Evolutionary conservation across 202 grass and related monocot species (phyloP), one percentile per base, ranked within the genome.

Genomic region (Zizania palustris): DNA sequence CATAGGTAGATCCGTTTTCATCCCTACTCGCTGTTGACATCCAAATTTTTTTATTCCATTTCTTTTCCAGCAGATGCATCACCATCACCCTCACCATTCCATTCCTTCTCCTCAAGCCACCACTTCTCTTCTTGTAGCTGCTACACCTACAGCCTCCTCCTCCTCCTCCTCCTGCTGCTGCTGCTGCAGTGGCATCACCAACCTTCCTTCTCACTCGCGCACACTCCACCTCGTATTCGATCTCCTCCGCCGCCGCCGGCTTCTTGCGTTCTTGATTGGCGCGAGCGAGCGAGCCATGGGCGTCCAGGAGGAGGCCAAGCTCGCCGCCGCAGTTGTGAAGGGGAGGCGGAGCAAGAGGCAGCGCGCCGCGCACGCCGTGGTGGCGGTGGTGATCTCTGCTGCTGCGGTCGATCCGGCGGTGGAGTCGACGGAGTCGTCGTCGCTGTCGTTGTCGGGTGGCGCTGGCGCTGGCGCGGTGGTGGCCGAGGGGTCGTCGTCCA

Each of bases 331-430:
- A 13, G 60, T 87, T 2, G 75, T 74, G 39, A 87, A 83, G 80
- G 85, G 85, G 2, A 83, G 83, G 85, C 74, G 85, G 45, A 87
- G 85, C 80, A 87, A 87, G 80, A 43, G 76, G 15, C 64, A 69
- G 54, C 84, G 51, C 51, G 40, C 40, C 44, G 36, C 74, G 76
- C 75, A 84, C 68, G 69, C 83, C 8, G 45, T 62, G 45, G 43
- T 77, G 15, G 43, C 72, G 15, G 60, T 78, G 33, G 68, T 65
- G 71, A 10, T 58, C 19, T 38, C 41, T 7, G 4, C 51, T 4
- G 46, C 81, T 1, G 54, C 85, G 33, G 50, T 34, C 1, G 45
- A 63, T 6, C 45, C 10, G 15, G 50, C 34, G 12, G 72, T 36
- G 20, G 56, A 19, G 1, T 66, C 37, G 20, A 76, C 19, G 51